Evolutionary conservation across 371 early-diverging fungal species (phyloP), one percentile per base, ranked within the genome.

Genomic region (Rhizopus stolonifer): DNA sequence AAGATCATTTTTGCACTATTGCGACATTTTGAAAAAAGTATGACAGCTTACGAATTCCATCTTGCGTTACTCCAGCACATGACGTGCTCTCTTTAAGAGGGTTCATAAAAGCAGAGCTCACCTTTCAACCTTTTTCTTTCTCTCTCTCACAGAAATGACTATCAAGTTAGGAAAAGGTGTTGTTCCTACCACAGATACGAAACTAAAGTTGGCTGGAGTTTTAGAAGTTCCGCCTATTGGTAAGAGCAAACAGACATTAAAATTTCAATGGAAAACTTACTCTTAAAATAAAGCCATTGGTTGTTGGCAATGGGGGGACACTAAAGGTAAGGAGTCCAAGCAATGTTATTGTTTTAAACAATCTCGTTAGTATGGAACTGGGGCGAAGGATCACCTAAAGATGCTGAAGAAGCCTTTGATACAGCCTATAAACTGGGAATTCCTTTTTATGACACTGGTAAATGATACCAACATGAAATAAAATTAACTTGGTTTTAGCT

Each of bases 291-390:
- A 34, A 68, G 79, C 79, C 22, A 69, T 81, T 34, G 81, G 81
- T 38, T 66, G 70, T 15, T 81, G 81, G 81, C 70, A 79, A 45
- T 81, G 77, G 77, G 81, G 81, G 14, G 81, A 74, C 55, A 14
- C 5, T 4, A 45, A 10, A 45, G 13, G 0, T 22, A 19, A 42
- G n/a, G 6, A 38, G 18, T 14, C n/a, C 19, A 9, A 1, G 9
- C 10, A 25, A 45, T 14, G 1, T 25, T 45, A 2, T 45, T 31
- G 1, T 44, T 32, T 34, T n/a, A n/a, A n/a, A n/a, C n/a, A n/a
- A n/a, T n/a, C n/a, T n/a, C n/a, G n/a, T 39, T 54, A 67, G 70
- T 54, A 6, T 69, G 75, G 70, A 55, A 58, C 39, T 74, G 75
- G 75, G 64, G 55, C 2, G 61, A 69, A 15, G 69, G 65, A 31